Evolutionary conservation across 768 basidiomycete species (phyloP), one percentile per base, ranked within the genome.

Genomic region (Chiua virens): DNA sequence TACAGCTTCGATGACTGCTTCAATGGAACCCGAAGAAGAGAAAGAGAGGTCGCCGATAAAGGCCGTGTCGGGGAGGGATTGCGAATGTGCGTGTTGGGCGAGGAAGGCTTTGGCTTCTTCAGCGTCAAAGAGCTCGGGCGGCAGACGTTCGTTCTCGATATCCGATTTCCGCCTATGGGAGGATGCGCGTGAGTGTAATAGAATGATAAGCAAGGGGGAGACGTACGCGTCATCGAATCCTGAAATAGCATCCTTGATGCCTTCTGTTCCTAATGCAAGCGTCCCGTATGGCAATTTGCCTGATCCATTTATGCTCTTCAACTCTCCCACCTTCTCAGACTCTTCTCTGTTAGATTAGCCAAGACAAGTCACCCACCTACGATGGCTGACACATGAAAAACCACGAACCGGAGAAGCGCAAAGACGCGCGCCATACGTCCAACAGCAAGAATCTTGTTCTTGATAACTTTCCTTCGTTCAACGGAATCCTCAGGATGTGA

Each of bases 81-180:
- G 67, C 5, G 70, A 67, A 13, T 68, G 66, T 0, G 50, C 57
- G 23, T 67, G 63, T 51, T 65, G 67, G 43, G 64, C 56, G 49
- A 89, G 62, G 55, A 84, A 80, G 8, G 86, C 82, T 56, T 80
- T 83, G 49, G 84, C 86, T 70, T 88, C 85, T 52, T 69, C 67
- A 7, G 84, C 86, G 63, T 98, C 95, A 66, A 92, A 88, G 17
- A 99, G 78, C 15, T 98, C 93, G 3, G 96, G 96, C 3, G 96
- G 97, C n/a, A 98, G 76, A 30, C 94, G 87, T 71, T 99, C 97
- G 72, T 98, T 98, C 73, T 98, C 96, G 58, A 98, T 98, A 76
- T 98, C 97, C 39, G 90, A 92, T 74, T 94, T 95, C 54, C 94
- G 92, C 37, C 93, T 95, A 14, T 1, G n/a, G 58, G 36, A n/a